Evolutionary conservation across 1,284 basidiomycete genomes (phyloP).

Genomic region (Leccinum laetum): DNA sequence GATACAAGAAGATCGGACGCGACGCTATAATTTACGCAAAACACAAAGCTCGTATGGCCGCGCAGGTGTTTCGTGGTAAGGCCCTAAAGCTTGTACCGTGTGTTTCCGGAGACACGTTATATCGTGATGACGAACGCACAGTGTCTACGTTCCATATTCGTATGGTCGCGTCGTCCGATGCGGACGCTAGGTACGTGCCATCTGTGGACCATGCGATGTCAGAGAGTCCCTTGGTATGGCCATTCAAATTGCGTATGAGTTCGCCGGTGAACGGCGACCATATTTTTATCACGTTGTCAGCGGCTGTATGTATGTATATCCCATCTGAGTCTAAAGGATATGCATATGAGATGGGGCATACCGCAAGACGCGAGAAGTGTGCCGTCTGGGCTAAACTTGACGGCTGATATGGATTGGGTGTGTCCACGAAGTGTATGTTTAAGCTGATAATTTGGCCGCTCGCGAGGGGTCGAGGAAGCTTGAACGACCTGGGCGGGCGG

Average conservation of each 20-base stretch:
- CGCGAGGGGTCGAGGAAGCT: constrained; percentile 36
- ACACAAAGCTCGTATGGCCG: constrained; percentile 88
- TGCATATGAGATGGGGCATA: constrained; percentile 36
- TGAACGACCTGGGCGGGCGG: constrained; percentile 24
- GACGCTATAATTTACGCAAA: constrained; percentile 90
- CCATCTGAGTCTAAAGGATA: neutral
- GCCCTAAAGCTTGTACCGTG: constrained; percentile 45
- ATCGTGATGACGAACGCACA: constrained; percentile 42
- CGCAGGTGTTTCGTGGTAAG: constrained; percentile 64
- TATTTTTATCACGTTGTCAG: constrained; percentile 75
- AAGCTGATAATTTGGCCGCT: constrained; percentile 70
- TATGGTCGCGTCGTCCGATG: constrained; percentile 87
- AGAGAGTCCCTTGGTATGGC: constrained; percentile 82
- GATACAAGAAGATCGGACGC: constrained; percentile 88
- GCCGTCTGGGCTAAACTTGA: constrained; percentile 85
- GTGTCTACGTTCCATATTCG: constrained; percentile 85
- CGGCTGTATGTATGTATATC: constrained; percentile 44
- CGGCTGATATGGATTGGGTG: constrained; percentile 75
- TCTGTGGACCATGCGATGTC: constrained; percentile 89
- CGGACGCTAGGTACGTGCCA: constrained; percentile 80
- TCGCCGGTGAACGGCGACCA: constrained; percentile 81
- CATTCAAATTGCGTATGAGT: constrained; percentile 68
- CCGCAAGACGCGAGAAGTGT: constrained; percentile 78
- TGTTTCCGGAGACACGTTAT: neutral
- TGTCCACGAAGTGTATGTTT: constrained; percentile 69